phyloP scores from a whole-genome alignment of 2,329 filamentous ascomycete species.

The Onygena corvina region DNA sequence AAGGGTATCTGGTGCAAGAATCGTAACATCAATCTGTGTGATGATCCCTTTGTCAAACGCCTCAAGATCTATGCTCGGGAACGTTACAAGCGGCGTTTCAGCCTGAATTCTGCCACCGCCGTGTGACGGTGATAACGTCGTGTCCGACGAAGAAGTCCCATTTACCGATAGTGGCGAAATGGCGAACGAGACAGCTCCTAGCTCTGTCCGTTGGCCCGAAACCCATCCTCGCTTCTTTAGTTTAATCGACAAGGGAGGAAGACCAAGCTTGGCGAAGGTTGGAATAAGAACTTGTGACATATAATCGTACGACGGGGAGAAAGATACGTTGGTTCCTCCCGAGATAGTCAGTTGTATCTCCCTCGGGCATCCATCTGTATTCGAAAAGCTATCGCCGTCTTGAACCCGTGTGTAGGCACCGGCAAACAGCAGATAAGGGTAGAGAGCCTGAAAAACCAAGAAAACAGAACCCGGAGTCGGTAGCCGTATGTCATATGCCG shows the following conservation, averaged over 20 bases:
- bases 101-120: not conserved
- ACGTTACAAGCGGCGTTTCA: constrained; percentile 12
- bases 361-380: not conserved
- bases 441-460: constrained; percentile 47
- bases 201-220: constrained; percentile 28
- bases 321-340: constrained; percentile 48
- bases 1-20: constrained; percentile 27
- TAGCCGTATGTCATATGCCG: constrained; percentile 33
- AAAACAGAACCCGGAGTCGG: constrained; percentile 43
- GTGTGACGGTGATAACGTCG: not conserved
- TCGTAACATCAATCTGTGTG: constrained; percentile 28
- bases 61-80: constrained; percentile 26
- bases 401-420: constrained; percentile 13
- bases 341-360: constrained; percentile 36
- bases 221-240: constrained; percentile 45
- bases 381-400: constrained; percentile 5
- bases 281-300: constrained; percentile 45
- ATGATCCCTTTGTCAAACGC: constrained; percentile 23
- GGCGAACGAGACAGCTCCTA: constrained; percentile 41
- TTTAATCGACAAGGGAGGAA: constrained; percentile 35
- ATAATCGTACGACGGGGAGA: constrained; percentile 46
- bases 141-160: not conserved
- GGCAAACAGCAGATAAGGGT: constrained; percentile 45
- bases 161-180: constrained; percentile 32
- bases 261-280: constrained; percentile 40